Percentiles rank a stretch among this genome's conserved stretches.
These are phyloP conservation scores for Leavenworthia alabamica DNA, from an alignment of 345 rosid genomes.

Conservation along the genomic window DNA sequence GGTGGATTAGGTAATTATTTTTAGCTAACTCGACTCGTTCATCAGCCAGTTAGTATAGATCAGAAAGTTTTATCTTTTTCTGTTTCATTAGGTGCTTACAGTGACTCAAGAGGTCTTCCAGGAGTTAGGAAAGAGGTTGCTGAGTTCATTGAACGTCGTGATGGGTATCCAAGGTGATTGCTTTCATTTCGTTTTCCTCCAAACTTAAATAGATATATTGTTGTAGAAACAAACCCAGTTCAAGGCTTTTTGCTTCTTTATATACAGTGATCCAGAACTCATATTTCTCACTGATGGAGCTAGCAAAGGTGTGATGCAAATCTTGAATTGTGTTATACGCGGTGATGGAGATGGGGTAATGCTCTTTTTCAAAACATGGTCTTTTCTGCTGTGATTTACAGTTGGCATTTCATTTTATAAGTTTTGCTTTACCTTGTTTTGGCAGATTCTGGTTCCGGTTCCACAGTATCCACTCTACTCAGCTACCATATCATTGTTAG, in stretches of 20 bases:
- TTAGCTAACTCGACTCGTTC: too few relatives aligned
- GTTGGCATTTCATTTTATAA: not conserved
- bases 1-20: conserved; percentile 87
- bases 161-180: conserved; percentile 89
- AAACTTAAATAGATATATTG: not conserved
- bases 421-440: not conserved
- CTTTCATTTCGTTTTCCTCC: not conserved
- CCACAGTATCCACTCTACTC: conserved; percentile 99
- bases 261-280: conserved; percentile 83
- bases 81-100: conserved; percentile 72
- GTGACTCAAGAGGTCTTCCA: conserved; percentile 92
- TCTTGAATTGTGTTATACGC: conserved; percentile 75
- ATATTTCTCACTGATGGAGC: conserved; percentile 98
- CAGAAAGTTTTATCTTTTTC: not conserved
- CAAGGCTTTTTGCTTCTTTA: conserved; percentile 25
- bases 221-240: conserved; percentile 17
- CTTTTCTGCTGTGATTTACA: not conserved
- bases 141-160: conserved; percentile 85
- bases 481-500: conserved; percentile 75
- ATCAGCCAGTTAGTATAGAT: too few relatives aligned
- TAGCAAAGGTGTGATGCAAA: conserved; percentile 98
- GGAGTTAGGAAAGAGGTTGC: conserved; percentile 94
- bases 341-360: conserved; percentile 88
- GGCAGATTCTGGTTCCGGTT: conserved; percentile 88
- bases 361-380: conserved; percentile 11